phyloP scores from a whole-genome alignment of 2,329 filamentous ascomycete genomes.

The Zalaria obscura region DNA sequence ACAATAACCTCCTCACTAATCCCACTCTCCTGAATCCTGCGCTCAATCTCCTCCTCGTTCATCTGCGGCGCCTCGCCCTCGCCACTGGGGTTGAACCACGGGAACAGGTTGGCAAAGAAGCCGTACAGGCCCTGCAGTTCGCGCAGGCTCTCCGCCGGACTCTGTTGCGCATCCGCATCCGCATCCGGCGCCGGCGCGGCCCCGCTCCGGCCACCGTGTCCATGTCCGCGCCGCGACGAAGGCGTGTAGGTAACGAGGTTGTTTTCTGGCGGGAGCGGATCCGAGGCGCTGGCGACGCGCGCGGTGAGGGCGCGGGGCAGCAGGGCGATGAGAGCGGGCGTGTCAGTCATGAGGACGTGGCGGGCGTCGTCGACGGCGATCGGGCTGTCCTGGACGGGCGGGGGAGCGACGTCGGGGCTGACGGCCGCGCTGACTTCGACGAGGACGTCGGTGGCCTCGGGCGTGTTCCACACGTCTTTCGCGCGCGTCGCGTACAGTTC shows the following conservation, averaged over 20 bases:
- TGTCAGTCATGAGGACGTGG: conserved; percentile 66
- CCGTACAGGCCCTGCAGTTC: conserved; percentile 14
- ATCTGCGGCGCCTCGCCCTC: conserved; percentile 8
- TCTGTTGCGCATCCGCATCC: conserved; percentile 2
- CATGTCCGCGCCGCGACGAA: conserved; percentile 6
- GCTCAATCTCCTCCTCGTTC: conserved; percentile 13
- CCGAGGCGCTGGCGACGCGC: conserved; percentile 57
- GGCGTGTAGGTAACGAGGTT: conserved; percentile 14
- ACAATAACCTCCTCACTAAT: conserved; percentile 11
- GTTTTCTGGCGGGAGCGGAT: conserved; percentile 61
- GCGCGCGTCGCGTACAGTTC: conserved; percentile 63
- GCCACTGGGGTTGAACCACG: conserved; percentile 11
- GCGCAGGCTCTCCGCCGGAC: conserved; percentile 9
- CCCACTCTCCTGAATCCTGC: conserved; percentile 13
- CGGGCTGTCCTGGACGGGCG: conserved; percentile 18
- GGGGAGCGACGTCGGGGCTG: conserved; percentile 26
- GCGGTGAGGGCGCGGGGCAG: conserved; percentile 53
- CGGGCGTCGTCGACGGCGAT: conserved; percentile 49
- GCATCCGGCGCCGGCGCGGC: background rate
- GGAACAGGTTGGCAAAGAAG: conserved; percentile 16
- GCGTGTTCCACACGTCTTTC: conserved; percentile 76
- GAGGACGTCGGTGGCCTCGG: conserved; percentile 54
- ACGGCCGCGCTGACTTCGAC: conserved; percentile 51
- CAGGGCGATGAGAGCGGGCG: conserved; percentile 53
- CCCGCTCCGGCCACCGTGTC: conserved; percentile 5